phyloP scores from a whole-genome alignment of 306 rosid genomes.

The Casuarina cunninghamiana region DNA sequence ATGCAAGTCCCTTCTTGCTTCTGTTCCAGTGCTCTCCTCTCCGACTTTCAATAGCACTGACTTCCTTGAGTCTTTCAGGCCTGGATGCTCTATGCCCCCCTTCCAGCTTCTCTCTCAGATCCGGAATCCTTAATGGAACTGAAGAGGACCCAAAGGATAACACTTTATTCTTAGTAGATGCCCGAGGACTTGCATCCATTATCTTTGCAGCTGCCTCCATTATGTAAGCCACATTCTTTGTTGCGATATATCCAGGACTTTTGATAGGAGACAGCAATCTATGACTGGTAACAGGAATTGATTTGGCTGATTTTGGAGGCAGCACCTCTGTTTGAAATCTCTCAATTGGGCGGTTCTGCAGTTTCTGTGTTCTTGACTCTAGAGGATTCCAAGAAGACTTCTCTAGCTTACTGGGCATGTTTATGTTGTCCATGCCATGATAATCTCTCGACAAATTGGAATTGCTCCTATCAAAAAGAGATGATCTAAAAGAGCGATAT shows the following conservation, averaged over 20 bases:
- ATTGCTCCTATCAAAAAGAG: conserved; percentile 43
- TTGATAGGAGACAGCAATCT: conserved; percentile 84
- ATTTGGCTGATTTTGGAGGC: conserved; percentile 89
- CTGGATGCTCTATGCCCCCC: conserved; percentile 56
- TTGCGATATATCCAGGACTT: conserved; percentile 57
- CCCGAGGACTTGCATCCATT: conserved; percentile 75
- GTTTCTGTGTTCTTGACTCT: conserved; percentile 47
- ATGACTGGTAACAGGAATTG: conserved; percentile 79
- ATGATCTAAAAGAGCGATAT: conserved; percentile 43
- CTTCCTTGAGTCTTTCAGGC: conserved; percentile 34
- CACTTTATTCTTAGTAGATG: conserved; percentile 44
- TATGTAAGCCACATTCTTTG: conserved; percentile 56
- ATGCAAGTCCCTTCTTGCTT: conserved; percentile 37
- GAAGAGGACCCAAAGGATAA: conserved; percentile 58
- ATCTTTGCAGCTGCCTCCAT: conserved; percentile 95
- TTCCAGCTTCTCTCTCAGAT: conserved; percentile 76
- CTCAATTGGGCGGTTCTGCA: conserved; percentile 51
- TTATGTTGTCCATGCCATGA: conserved; percentile 37
- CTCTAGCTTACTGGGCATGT: conserved; percentile 48
- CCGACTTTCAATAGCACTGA: conserved; percentile 24
- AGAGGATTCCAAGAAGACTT: conserved; percentile 48
- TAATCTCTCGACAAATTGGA: conserved; percentile 39
- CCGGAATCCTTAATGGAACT: conserved; percentile 72
- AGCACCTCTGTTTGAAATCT: conserved; percentile 83
- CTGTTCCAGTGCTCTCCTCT: conserved; percentile 40